Conservation (phyloP, 1,284 basidiomycete species). For the Heliocybe sulcata region DNA sequence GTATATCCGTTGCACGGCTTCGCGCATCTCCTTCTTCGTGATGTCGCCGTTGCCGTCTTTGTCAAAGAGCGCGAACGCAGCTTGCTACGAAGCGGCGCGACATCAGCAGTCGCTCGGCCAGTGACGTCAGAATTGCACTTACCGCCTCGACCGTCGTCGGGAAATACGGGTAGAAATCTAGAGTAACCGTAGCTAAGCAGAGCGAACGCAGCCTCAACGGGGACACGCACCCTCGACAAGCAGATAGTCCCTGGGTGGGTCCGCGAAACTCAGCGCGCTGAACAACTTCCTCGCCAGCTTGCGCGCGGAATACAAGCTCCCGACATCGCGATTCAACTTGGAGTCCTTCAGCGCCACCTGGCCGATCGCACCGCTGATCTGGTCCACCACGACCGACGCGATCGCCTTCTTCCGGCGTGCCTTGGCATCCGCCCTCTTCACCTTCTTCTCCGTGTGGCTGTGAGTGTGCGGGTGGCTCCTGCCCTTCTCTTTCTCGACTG, state of each 20-base stretch:
- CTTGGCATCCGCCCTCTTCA: conserved; percentile 19
- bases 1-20: conserved; percentile 79
- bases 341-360: conserved; percentile 66
- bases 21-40: conserved; percentile 75
- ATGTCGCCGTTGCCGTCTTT: conserved; percentile 84
- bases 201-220: conserved; percentile 8
- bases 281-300: conserved; percentile 73
- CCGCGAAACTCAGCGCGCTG: conserved; percentile 52
- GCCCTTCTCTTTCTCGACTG: conserved; percentile 8
- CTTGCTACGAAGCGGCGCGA: conserved; percentile 31
- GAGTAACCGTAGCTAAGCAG: conserved; percentile 7
- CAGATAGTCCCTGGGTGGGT: conserved; percentile 51
- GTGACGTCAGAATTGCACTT: conserved; percentile 18
- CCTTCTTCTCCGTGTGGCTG: not conserved
- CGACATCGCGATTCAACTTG: conserved; percentile 47
- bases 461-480: conserved; percentile 5
- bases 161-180: conserved; percentile 77
- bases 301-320: conserved; percentile 61
- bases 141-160: conserved; percentile 64
- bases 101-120: not conserved
- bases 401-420: conserved; percentile 45
- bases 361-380: conserved; percentile 62
- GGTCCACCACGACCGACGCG: conserved; percentile 62
- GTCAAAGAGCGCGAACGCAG: conserved; percentile 74
- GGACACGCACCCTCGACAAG: conserved; percentile 48